Evolutionary conservation across 257 asterid species (phyloP).

Genomic region (Rubia yunnanensis): DNA sequence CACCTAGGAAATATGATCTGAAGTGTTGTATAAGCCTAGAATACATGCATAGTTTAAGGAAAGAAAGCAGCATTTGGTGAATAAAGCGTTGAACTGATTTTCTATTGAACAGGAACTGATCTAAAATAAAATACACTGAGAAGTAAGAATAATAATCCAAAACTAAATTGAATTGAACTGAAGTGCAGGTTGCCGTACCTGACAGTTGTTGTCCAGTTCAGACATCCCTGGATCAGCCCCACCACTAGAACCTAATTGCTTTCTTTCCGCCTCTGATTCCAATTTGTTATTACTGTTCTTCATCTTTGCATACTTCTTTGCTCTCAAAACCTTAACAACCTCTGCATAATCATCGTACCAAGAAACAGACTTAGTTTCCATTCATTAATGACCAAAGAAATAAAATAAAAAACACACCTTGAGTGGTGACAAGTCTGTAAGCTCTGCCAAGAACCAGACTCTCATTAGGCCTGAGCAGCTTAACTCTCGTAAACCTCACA

Average conservation of each 20-base stretch:
- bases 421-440: conserved; percentile 72
- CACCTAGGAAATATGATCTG: no score
- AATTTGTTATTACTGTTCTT: conserved; percentile 30
- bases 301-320: conserved; percentile 76
- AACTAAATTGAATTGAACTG: no score
- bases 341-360: conserved; percentile 37
- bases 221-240: conserved; percentile 25
- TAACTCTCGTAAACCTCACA: conserved; percentile 55
- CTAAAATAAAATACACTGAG: no score
- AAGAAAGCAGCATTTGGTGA: background rate
- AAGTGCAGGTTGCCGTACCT: no score
- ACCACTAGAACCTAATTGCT: conserved; percentile 19
- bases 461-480: conserved; percentile 72
- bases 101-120: no score
- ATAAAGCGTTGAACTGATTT: no score
- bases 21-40: no score
- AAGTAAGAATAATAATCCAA: no score
- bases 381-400: background rate
- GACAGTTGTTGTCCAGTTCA: conserved; percentile 26
- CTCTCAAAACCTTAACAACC: conserved; percentile 74
- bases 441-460: conserved; percentile 73
- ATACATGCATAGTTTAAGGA: background rate
- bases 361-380: background rate
- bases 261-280: conserved; percentile 22
- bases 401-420: conserved; percentile 32